Evolutionary conservation across 345 rosid species (phyloP), one percentile per base, ranked within the genome.

Genomic region (Luvunga scandens): DNA sequence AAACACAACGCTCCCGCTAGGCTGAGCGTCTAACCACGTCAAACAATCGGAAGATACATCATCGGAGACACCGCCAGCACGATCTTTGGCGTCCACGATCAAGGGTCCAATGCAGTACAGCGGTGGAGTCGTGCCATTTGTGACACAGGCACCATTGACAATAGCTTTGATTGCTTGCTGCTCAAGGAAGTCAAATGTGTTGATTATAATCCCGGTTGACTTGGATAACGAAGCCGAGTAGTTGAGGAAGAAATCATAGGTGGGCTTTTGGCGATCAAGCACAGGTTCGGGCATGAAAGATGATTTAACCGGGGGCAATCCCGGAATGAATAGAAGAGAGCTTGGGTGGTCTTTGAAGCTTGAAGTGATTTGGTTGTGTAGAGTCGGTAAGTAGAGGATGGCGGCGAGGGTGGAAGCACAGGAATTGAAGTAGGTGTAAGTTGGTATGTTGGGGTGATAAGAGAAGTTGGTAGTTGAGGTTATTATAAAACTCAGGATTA

Each of bases 31-130:
- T 10, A 83, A 57, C 84, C 84, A 84, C 22, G 45, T 55, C 39
- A 69, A 34, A 67, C 63, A 42, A 25, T 60, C 24, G 7, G 55
- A 73, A 22, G 66, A 59, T n/a, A 30, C 31, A 59, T 24, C 5
- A n/a, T 22, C 50, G 6, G 25, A 3, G 10, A 24, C 28, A 14
- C 64, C 61, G 16, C 12, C 80, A 21, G 64, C 75, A 6, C 63
- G 68, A 76, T 77, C 80, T 25, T 77, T 67, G 57, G 69, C 63
- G 2, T 77, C 73, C 12, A 80, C 77, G 33, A 71, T 60, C 72
- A 85, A 38, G 34, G 88, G 86, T 55, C 86, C 88, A 56, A 86
- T 59, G 77, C 59, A 77, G 67, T 81, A 83, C 30, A 74, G 18
- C 0, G 82, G 83, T 1, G 80, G 85, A 34, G 79, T 80, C 66